These are phyloP conservation scores for Boehmeria nivea DNA, from an alignment of 306 rosid species.

Conservation along the genomic window DNA sequence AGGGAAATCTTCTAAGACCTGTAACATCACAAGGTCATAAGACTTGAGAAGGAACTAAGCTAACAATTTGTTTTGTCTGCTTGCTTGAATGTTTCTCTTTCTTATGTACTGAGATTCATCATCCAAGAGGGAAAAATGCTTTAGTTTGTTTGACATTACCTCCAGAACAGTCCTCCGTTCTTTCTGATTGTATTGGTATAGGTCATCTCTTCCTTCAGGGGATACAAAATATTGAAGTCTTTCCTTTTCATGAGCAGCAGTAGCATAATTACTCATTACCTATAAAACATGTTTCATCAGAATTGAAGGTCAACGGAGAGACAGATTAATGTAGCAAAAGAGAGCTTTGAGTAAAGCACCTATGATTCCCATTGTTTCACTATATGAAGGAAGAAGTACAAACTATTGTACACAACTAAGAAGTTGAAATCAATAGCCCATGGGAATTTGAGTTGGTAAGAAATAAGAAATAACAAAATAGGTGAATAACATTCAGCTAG, in stretches of 20 bases:
- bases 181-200: constrained; percentile 90
- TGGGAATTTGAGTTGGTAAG: background rate
- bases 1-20: constrained; percentile 89
- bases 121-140: constrained; percentile 4
- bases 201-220: constrained; percentile 97
- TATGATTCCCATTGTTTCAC: background rate
- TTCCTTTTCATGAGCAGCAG: constrained; percentile 80
- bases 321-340: constrained; percentile 7
- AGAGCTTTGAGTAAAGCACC: background rate
- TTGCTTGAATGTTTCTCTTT: too few species aligned
- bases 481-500: background rate
- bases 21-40: background rate
- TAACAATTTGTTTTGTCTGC: background rate
- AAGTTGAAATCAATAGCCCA: background rate
- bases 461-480: background rate
- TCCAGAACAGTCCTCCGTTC: constrained; percentile 89
- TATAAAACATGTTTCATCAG: constrained; percentile 25
- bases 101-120: background rate
- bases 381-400: background rate
- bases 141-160: constrained; percentile 35
- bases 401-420: background rate
- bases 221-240: constrained; percentile 80
- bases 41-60: background rate
- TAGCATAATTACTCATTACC: constrained; percentile 81
- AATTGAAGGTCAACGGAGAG: constrained; percentile 18